These are phyloP conservation scores for Perkinsus chesapeaki DNA, from an alignment of 169 alveolate genomes.

Conservation along the genomic window DNA sequence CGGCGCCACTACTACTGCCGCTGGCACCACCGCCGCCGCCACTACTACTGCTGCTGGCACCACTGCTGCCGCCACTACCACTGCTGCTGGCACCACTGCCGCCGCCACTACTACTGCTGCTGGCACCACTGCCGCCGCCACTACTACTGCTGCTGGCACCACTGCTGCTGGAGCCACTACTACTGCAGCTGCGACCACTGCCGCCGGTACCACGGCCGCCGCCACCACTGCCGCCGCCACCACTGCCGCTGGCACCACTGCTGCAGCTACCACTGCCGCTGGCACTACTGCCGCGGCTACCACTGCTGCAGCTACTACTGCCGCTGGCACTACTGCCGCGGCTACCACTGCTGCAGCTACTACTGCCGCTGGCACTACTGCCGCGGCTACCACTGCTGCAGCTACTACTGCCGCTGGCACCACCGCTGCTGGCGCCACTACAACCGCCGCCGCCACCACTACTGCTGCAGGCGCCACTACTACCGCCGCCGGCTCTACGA, in stretches of 20 bases:
- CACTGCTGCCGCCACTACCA: background rate
- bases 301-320: background rate
- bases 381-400: background rate
- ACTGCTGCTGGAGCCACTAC: background rate
- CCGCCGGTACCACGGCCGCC: background rate
- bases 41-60: background rate
- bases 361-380: background rate
- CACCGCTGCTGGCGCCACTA: background rate
- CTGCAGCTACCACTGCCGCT: too few relatives aligned
- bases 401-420: background rate
- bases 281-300: too few relatives aligned
- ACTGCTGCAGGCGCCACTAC: background rate
- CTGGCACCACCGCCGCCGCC: background rate
- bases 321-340: too few relatives aligned
- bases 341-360: background rate
- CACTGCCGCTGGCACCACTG: background rate
- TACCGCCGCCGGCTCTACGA: background rate
- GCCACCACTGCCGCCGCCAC: background rate
- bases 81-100: conserved; percentile 3
- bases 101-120: background rate
- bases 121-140: background rate
- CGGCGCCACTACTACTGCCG: conserved; percentile 1
- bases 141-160: conserved; percentile 5
- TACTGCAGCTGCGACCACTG: conserved; percentile 12
- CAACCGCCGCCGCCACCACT: conserved; percentile 15